Conservation (phyloP, 768 basidiomycete species). For the Paxillus involutus region DNA sequence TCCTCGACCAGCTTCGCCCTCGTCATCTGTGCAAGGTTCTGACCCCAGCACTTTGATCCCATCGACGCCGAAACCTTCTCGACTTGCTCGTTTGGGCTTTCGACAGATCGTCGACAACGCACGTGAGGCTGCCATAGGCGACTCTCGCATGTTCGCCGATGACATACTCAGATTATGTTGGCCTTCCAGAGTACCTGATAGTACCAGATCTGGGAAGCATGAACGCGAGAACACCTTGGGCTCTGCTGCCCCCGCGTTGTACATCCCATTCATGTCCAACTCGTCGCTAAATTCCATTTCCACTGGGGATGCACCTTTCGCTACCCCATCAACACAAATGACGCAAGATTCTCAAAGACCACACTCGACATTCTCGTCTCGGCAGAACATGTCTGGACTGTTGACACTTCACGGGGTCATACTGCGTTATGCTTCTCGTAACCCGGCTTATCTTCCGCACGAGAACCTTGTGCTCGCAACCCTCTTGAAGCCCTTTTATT, state of each 20-base stretch:
- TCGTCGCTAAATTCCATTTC: conserved; percentile 22
- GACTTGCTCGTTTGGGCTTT: conserved; percentile 52
- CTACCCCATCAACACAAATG: conserved; percentile 20
- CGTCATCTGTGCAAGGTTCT: conserved; percentile 5
- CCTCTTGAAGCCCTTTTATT: conserved; percentile 56
- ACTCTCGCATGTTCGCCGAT: conserved; percentile 49
- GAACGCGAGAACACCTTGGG: conserved; percentile 30
- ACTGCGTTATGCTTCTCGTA: conserved; percentile 38
- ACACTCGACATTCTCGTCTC: conserved; percentile 39
- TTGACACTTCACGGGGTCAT: conserved; percentile 46
- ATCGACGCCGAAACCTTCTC: conserved; percentile 49
- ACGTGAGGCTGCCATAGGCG: conserved; percentile 48
- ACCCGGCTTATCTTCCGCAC: conserved; percentile 44
- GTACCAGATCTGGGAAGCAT: conserved; percentile 14
- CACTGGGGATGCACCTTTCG: conserved; percentile 14
- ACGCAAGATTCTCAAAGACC: conserved; percentile 41
- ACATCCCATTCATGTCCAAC: conserved; percentile 43
- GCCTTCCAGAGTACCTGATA: conserved; percentile 48
- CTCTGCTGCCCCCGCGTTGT: conserved; percentile 36
- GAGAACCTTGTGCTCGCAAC: conserved; percentile 61
- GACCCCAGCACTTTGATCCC: conserved; percentile 15
- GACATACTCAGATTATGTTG: conserved; percentile 59
- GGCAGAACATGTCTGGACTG: conserved; percentile 37
- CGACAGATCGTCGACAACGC: conserved; percentile 67
- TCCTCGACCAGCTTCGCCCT: conserved; percentile 21